A percentile compares a stretch with the other conserved stretches of the same genome.
Evolutionary conservation across 768 basidiomycete genomes (phyloP).

Genomic region (Gymnopilus junonius): DNA sequence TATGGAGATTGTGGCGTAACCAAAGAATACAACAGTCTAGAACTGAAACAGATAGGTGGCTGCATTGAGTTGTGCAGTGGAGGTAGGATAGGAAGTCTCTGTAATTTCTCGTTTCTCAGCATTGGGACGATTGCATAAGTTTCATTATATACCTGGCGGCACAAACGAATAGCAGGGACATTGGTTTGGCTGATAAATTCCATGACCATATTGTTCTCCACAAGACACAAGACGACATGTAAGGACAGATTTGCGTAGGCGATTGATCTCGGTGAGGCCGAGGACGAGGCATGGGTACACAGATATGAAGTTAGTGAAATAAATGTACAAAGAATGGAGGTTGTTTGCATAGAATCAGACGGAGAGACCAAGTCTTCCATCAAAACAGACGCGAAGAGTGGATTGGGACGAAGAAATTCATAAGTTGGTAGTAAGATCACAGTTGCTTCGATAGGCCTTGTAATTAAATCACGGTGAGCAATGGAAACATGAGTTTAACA

Average conservation of each 20-base stretch:
- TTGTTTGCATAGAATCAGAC: slow-evolving; percentile 21
- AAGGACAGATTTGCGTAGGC: slow-evolving; percentile 67
- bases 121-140: no score
- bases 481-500: neutral
- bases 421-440: slow-evolving; percentile 63
- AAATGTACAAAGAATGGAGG: slow-evolving; percentile 50
- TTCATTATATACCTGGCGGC: no score
- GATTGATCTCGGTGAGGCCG: slow-evolving; percentile 57
- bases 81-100: no score
- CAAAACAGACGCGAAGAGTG: slow-evolving; percentile 51
- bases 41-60: no score
- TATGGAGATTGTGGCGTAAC: no score
- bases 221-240: no score
- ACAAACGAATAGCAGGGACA: no score
- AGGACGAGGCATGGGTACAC: slow-evolving; percentile 68
- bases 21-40: no score
- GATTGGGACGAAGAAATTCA: slow-evolving; percentile 61
- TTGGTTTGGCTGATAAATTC: no score
- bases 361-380: slow-evolving; percentile 36
- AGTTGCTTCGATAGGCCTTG: slow-evolving; percentile 66
- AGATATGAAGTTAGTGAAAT: slow-evolving; percentile 68
- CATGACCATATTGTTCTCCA: slow-evolving; percentile 53
- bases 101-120: no score
- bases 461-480: neutral
- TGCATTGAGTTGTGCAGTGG: no score